Evolutionary conservation across 2,329 filamentous ascomycete genomes (phyloP).

Genomic region (Akanthomyces dipterigenus): DNA sequence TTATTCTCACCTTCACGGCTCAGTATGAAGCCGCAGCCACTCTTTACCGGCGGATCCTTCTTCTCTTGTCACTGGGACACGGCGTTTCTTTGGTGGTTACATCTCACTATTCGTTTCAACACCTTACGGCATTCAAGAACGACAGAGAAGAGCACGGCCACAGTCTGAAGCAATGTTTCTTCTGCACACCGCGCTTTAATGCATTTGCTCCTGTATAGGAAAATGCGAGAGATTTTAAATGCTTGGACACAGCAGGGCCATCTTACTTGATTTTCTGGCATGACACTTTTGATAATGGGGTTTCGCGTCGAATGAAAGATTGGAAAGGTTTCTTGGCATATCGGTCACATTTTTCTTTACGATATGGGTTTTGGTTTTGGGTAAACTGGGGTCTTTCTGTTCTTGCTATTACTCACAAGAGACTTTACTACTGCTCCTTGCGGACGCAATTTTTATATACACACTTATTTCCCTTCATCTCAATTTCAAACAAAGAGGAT

Average conservation of each 20-base stretch:
- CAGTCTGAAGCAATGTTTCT: not conserved
- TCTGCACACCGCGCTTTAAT: not conserved
- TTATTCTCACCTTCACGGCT: not conserved
- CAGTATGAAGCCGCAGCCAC: not conserved
- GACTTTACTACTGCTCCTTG: not conserved
- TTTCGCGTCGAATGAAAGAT: not conserved
- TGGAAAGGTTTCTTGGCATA: not conserved
- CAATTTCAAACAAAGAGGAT: no score
- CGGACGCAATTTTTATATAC: not conserved
- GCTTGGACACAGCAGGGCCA: not conserved
- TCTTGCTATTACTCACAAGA: not conserved
- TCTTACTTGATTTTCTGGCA: not conserved
- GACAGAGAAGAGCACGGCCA: not conserved
- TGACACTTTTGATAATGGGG: not conserved
- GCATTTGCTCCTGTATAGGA: not conserved
- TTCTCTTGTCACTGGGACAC: not conserved
- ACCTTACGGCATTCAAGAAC: not conserved
- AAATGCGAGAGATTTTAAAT: not conserved
- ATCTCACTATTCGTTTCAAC: not conserved
- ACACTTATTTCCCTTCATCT: no score
- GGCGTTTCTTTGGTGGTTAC: not conserved
- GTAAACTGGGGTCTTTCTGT: not conserved
- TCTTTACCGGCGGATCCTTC: not conserved
- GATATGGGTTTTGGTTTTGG: not conserved
- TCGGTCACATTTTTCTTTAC: not conserved